Conservation (phyloP, 306 rosid genomes). For the Luffa aegyptiaca region DNA sequence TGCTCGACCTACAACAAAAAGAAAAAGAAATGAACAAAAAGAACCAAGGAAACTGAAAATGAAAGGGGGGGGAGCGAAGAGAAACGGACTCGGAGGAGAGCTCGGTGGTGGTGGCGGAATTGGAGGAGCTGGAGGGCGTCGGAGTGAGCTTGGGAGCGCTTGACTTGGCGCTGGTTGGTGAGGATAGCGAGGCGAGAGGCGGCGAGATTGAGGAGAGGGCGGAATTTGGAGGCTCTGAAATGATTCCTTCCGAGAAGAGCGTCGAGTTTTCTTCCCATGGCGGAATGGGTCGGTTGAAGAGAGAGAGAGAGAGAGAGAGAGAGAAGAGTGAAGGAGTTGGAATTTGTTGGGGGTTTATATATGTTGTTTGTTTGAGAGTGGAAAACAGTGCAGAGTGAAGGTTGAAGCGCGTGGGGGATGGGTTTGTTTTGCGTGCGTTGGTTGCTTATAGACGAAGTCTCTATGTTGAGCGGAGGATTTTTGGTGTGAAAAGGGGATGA, state of each 20-base stretch:
- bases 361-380: too few relatives aligned
- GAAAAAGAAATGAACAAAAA: background rate
- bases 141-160: constrained; percentile 35
- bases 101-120: constrained; percentile 44
- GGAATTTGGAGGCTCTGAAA: constrained; percentile 35
- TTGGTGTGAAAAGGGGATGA: too few relatives aligned
- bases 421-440: too few relatives aligned
- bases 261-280: constrained; percentile 40
- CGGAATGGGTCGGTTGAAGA: background rate
- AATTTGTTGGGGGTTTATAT: too few relatives aligned
- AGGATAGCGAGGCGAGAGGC: constrained; percentile 45
- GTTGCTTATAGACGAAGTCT: too few relatives aligned
- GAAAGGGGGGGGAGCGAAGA: background rate
- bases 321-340: too few relatives aligned
- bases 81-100: constrained; percentile 44
- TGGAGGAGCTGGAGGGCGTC: constrained; percentile 48
- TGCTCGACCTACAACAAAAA: constrained; percentile 42
- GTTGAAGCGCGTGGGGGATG: too few relatives aligned
- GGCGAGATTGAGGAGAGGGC: constrained; percentile 25
- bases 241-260: constrained; percentile 35
- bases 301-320: too few relatives aligned
- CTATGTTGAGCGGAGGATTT: too few relatives aligned
- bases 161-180: constrained; percentile 36
- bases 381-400: too few relatives aligned
- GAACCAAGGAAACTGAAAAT: too few relatives aligned